Base-by-base conservation (phyloP, 1,284 basidiomycete species). In the Meripilus lineatus region DNA sequence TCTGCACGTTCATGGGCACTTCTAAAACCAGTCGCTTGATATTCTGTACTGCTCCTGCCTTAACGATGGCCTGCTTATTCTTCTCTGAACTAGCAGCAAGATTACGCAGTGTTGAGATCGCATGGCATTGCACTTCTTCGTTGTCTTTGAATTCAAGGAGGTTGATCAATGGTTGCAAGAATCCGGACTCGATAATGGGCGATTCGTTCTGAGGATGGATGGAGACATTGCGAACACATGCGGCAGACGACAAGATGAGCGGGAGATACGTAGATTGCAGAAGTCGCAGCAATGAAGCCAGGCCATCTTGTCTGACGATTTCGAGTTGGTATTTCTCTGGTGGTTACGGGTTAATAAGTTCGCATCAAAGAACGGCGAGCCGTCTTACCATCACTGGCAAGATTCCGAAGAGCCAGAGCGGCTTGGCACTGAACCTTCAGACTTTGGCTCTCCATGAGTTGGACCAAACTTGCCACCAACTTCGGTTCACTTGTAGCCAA, bases 391-490 rank as follows among this genome's bases (percentile, higher is more conserved):
- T 99, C 96, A 56, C 91, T 94, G 30, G 96, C 96, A 44, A 99
- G 77, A 69, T 99, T 99, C 33, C 96, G 81, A 3, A 99, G 76
- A 10, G 96, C 96, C 40, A 99, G 74, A 8, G 96, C 96, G 33
- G 96, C 93, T 66, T 99, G 96, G 61, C 96, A 99, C 65, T 99
- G 96, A 4, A 99, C 96, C 68, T 99, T 99, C 59, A 99, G 73
- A 64, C 93, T 96, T 30, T 89, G 81, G 58, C 92, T 96, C 58
- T 99, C 95, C 96, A 99, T 99, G 23, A 99, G 74, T 42, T 85
- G 83, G 30, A 99, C 96, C 28, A 99, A 75, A 63, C 92, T 97
- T 44, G 92, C 80, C 2, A 99, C 95, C 17, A 99, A 75, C 61
- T 93, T 95, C 7, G 94, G 94, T 66, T 99, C 95, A 50, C 82